phyloP scores from a whole-genome alignment of 768 basidiomycete genomes.

The Rhodotorula diobovata region DNA sequence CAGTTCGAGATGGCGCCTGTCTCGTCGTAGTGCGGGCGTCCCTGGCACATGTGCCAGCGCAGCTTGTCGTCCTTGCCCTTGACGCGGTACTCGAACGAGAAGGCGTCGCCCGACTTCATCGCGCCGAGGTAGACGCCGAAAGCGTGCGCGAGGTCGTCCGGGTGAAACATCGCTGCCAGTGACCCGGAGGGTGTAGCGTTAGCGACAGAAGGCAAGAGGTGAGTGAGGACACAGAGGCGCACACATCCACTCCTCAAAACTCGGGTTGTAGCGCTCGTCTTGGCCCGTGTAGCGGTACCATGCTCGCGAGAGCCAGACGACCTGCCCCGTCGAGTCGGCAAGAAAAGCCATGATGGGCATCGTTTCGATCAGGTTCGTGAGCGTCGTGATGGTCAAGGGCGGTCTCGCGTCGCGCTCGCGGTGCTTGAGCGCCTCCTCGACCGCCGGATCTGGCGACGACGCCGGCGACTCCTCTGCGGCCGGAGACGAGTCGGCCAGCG shows the following conservation, averaged over 20 bases:
- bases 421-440: neutral
- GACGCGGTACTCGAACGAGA: conserved; percentile 32
- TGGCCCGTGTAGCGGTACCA: conserved; percentile 22
- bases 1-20: conserved; percentile 6
- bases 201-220: neutral
- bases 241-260: neutral
- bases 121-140: conserved; percentile 15
- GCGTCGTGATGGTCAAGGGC: neutral
- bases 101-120: conserved; percentile 11
- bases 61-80: neutral
- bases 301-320: conserved; percentile 10
- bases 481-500: neutral
- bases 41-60: conserved; percentile 18
- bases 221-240: too few species aligned
- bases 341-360: conserved; percentile 9
- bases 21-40: neutral
- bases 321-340: conserved; percentile 5
- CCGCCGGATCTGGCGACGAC: neutral
- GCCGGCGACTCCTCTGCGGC: too few species aligned
- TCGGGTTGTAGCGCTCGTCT: neutral
- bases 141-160: conserved; percentile 20
- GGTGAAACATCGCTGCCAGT: conserved; percentile 17
- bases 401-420: neutral
- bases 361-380: neutral
- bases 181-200: neutral